phyloP scores from a whole-genome alignment of 805 yeast species.

The Kodamaea kakaduensis region DNA sequence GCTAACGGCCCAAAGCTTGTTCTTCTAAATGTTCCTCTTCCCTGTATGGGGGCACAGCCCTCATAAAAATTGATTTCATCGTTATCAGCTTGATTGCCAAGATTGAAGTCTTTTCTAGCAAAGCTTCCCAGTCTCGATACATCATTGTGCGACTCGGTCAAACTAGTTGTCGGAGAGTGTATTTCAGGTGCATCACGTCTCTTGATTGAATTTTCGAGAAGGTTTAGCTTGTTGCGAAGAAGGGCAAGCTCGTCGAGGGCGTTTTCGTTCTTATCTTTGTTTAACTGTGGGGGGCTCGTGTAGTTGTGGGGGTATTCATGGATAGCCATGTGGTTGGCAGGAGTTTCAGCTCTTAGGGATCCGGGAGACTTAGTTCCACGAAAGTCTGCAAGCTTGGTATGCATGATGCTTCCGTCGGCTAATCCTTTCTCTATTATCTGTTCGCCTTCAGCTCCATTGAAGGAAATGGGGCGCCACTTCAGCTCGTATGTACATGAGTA shows the following conservation, averaged over 20 bases:
- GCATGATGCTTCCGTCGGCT: conserved; percentile 3
- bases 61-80: conserved; percentile 21
- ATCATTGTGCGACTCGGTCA: background rate
- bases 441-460: conserved; percentile 1
- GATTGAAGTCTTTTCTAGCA: background rate
- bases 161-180: conserved; percentile 1
- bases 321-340: background rate
- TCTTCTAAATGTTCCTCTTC: conserved; percentile 27
- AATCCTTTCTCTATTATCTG: conserved; percentile 5
- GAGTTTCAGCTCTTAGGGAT: background rate
- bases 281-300: background rate
- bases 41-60: conserved; percentile 22
- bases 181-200: conserved; percentile 2
- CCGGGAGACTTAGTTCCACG: background rate
- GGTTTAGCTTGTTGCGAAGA: conserved; percentile 7
- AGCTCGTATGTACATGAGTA: conserved; percentile 20
- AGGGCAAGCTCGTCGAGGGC: conserved; percentile 9
- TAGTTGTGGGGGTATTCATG: background rate
- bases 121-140: background rate
- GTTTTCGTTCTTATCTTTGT: background rate
- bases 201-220: conserved; percentile 7
- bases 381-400: background rate
- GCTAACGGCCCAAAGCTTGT: conserved; percentile 37
- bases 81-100: conserved; percentile 1
- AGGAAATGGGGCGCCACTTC: conserved; percentile 12